Conservation (phyloP, 768 basidiomycete species). For the Boletellus ananas region DNA sequence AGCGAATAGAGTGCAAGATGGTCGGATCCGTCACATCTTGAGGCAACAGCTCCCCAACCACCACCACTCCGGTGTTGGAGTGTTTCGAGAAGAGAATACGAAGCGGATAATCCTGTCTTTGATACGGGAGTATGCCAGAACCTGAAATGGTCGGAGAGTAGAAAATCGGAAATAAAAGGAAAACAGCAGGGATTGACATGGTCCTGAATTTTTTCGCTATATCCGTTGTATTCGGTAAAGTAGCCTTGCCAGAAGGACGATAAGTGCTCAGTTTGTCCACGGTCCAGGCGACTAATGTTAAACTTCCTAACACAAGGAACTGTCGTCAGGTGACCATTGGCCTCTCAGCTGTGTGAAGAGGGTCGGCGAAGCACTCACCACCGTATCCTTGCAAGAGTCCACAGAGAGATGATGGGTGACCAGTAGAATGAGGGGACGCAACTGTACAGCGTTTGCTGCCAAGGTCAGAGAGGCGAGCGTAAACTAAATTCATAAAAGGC, state of each 20-base stretch:
- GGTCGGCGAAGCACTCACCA: constrained; percentile 14
- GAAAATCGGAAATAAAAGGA: constrained; percentile 40
- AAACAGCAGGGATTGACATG: constrained; percentile 26
- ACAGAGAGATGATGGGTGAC: constrained; percentile 15
- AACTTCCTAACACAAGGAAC: constrained; percentile 25
- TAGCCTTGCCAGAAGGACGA: background rate
- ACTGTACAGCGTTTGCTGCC: constrained; percentile 26
- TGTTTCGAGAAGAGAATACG: constrained; percentile 63
- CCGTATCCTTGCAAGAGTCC: constrained; percentile 16
- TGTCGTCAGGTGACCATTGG: constrained; percentile 1
- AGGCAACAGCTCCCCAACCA: constrained; percentile 70
- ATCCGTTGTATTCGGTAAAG: background rate
- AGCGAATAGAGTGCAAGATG: constrained; percentile 49
- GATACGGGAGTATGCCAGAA: constrained; percentile 48
- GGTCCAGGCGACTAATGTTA: constrained; percentile 12
- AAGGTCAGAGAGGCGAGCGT: constrained; percentile 23
- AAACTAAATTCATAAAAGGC: constrained; percentile 7
- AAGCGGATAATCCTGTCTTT: constrained; percentile 51
- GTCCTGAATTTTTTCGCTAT: constrained; percentile 9
- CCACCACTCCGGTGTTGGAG: constrained; percentile 76
- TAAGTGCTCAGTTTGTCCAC: background rate
- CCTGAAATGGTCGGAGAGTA: constrained; percentile 55
- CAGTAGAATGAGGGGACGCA: constrained; percentile 19
- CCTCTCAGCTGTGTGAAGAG: constrained; percentile 2
- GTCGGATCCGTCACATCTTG: constrained; percentile 30